Evolutionary conservation across 805 yeast genomes (phyloP).

Genomic region (Cephaloascus fragrans): DNA sequence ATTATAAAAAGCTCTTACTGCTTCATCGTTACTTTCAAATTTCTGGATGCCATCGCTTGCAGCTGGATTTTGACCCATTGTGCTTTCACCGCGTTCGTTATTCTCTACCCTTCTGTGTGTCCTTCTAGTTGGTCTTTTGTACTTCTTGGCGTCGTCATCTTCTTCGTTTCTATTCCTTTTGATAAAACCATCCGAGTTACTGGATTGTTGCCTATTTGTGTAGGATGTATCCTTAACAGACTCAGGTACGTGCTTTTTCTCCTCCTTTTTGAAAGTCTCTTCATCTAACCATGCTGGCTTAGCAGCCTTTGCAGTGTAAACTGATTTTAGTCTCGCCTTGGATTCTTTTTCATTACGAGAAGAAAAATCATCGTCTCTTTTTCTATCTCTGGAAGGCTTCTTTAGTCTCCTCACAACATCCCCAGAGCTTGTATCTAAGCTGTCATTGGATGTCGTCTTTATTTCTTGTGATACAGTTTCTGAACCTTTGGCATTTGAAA

Average conservation of each 20-base stretch:
- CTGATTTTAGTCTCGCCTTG: background rate
- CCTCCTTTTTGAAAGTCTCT: constrained; percentile 10
- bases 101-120: constrained; percentile 9
- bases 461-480: no score
- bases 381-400: no score
- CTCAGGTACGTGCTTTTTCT: constrained; percentile 3
- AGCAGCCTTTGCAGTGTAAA: background rate
- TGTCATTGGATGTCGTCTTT: no score
- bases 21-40: constrained; percentile 42
- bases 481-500: no score
- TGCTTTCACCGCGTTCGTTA: constrained; percentile 1
- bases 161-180: background rate
- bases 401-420: no score
- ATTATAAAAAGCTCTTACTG: constrained; percentile 80
- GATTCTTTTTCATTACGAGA: background rate
- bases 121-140: constrained; percentile 18
- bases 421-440: no score
- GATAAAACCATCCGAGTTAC: background rate
- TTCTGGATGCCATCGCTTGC: constrained; percentile 1
- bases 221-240: background rate
- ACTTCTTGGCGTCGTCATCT: background rate
- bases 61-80: constrained; percentile 18
- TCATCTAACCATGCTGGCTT: constrained; percentile 25
- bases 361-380: no score
- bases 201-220: background rate